Evolutionary conservation across 2,329 filamentous ascomycete genomes (phyloP), one percentile per base, ranked within the genome.

Genomic region (Penicillium thymicola): DNA sequence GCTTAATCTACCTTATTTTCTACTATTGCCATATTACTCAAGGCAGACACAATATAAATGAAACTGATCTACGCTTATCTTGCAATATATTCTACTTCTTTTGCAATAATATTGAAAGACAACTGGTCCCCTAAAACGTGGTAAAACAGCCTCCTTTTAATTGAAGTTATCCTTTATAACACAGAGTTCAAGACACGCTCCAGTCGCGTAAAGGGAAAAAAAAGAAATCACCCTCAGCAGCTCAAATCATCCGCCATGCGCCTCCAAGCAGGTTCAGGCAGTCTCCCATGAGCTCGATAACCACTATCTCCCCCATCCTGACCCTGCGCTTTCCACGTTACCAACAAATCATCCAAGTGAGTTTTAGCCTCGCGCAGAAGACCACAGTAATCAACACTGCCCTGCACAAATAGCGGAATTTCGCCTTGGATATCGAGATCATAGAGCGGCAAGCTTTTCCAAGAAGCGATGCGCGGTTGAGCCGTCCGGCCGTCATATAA

Each of bases 291-390:
- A 25, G 54, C 27, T 49, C 54, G 54, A 32, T 57, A 57, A 3
- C 54, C 54, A 21, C 54, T 43, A 13, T 53, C 42, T 10, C 27
- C 32, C 8, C 44, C 54, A 7, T 43, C 49, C 28, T 2, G 23
- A 2, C 36, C 25, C 9, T 10, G 28, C 4, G 37, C 49, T 42
- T 57, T 57, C 49, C 54, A 57, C 9, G 54, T 57, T 38, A 57
- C 54, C 28, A 57, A 18, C 18, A 53, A 43, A 32, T 57, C 54
- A 43, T 57, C 54, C 43, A 57, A 36, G 21, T n/a, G 48, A 14
- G 18, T 21, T n/a, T n/a, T 43, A 3, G 49, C 38, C 42, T 57
- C 49, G 1, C 54, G 49, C 21, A 57, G 9, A 48, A 54, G 23
- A 2, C 54, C 54, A 4, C 54, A 57, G 25, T 57, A 57, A 14